Percentiles rank a stretch among this genome's conserved stretches.
phyloP scores from a whole-genome alignment of 1,284 basidiomycete species.

The Schizophyllum commune region DNA sequence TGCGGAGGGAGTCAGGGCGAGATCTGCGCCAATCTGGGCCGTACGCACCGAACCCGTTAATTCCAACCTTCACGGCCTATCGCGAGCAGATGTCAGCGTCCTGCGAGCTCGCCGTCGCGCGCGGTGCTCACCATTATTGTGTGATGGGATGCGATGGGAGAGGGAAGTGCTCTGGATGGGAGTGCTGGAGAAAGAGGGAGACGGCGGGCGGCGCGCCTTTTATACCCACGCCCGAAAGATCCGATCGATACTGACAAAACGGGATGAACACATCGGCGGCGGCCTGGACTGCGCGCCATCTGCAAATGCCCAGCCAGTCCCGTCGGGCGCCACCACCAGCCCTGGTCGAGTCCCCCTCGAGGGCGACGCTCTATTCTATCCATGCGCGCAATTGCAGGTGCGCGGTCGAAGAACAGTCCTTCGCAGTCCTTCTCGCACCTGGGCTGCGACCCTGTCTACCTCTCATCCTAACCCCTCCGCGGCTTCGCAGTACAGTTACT shows the following conservation, averaged over 20 bases:
- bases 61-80: conserved; percentile 72
- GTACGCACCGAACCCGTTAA: conserved; percentile 90
- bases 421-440: not conserved
- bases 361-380: not conserved
- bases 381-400: not conserved
- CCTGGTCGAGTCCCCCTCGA: not conserved
- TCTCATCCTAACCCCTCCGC: no score
- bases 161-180: not conserved
- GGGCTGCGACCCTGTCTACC: no score
- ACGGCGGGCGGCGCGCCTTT: not conserved
- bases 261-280: not conserved
- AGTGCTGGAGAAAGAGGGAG: not conserved
- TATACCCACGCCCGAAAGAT: not conserved
- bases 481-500: no score
- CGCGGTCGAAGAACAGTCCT: not conserved
- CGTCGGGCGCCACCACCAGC: not conserved
- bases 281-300: not conserved
- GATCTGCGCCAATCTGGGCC: not conserved
- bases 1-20: conserved; percentile 20
- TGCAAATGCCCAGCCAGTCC: not conserved
- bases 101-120: not conserved
- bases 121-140: conserved; percentile 10
- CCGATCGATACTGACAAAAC: not conserved
- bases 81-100: not conserved
- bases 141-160: not conserved